A percentile compares a stretch with the other conserved stretches of the same genome.
Conservation (phyloP, 1,284 basidiomycete genomes). For the Leccinum huronense region DNA sequence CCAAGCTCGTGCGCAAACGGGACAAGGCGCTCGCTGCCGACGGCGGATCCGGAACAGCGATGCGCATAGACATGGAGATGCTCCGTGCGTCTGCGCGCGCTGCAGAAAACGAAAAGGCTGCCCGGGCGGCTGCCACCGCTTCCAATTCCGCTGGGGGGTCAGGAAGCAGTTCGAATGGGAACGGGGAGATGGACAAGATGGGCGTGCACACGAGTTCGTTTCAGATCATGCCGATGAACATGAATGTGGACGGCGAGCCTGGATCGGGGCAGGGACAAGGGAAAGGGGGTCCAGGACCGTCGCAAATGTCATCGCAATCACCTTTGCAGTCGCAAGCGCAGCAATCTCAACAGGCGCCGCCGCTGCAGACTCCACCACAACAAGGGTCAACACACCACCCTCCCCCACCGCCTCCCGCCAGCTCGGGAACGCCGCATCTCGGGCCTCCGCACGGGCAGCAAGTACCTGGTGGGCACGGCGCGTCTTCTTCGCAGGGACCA, state of each 20-base stretch:
- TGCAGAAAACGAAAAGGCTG: constrained; percentile 41
- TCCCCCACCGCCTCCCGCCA: constrained; percentile 6
- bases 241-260: constrained; percentile 25
- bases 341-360: constrained; percentile 3
- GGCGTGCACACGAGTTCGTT: constrained; percentile 52
- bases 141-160: constrained; percentile 1
- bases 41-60: constrained; percentile 39
- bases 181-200: constrained; percentile 38
- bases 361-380: constrained; percentile 4
- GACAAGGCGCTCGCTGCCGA: constrained; percentile 58
- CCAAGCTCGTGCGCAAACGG: constrained; percentile 72
- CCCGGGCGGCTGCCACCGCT: constrained; percentile 21
- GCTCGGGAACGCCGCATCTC: constrained; percentile 23
- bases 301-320: constrained; percentile 15
- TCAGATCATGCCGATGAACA: constrained; percentile 39
- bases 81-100: constrained; percentile 69
- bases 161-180: constrained; percentile 10
- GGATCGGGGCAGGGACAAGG: constrained; percentile 14
- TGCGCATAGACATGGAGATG: constrained; percentile 69
- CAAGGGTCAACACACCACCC: constrained; percentile 16
- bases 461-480: constrained; percentile 4
- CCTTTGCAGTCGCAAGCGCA: constrained; percentile 7
- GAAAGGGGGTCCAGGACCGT: constrained; percentile 1
- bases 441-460: constrained; percentile 17
- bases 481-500: constrained; percentile 8